Base-by-base conservation (phyloP, 768 basidiomycete species). In the Trametopsis cervina region DNA sequence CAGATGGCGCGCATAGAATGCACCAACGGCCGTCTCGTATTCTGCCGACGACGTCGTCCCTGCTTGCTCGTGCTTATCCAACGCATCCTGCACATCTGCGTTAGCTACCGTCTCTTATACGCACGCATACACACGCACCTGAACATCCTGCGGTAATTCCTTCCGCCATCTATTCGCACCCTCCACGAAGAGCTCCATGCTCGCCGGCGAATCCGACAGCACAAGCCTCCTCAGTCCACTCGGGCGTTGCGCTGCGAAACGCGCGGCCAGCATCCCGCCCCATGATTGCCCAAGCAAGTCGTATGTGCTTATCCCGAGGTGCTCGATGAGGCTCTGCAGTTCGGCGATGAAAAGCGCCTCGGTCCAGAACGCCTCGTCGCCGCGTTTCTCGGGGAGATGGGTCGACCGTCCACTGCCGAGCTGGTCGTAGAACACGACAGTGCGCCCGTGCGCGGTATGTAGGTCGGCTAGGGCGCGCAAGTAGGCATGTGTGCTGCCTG, bases 281-380 rank as follows among this genome's bases (percentile, higher is more conserved):
- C 78, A 79, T 4, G 75, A 78, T 41, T 81, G 79, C 0, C 80
- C 80, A 1, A 71, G 52, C 1, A 81, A 56, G 52, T 72, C 66
- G 56, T 70, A 80, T 4, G 59, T 54, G 7, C 57, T 37, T 49
- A 80, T 69, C 0, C 62, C 66, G 17, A 81, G 63, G 18, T 73
- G 53, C 3, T 54, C 39, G 20, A 80, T 44, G 7, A 81, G 53
- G 44, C 77, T 78, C 22, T 68, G 66, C 26, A 82, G 72, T 63
- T 82, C 75, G 36, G 72, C 72, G 45, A 76, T 57, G 63, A 77
- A 81, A 2, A 81, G 69, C 5, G 74, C 68, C 18, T 70, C 54
- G 4, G 69, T 71, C 74, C 71, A 72, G 55, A 75, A 75, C 29
- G 24, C 47, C 5, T 44, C 44, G 22, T 62, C 57, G 3, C 51